Evolutionary conservation across 306 rosid species (phyloP).

Genomic region (Gastrolobium bilobum): DNA sequence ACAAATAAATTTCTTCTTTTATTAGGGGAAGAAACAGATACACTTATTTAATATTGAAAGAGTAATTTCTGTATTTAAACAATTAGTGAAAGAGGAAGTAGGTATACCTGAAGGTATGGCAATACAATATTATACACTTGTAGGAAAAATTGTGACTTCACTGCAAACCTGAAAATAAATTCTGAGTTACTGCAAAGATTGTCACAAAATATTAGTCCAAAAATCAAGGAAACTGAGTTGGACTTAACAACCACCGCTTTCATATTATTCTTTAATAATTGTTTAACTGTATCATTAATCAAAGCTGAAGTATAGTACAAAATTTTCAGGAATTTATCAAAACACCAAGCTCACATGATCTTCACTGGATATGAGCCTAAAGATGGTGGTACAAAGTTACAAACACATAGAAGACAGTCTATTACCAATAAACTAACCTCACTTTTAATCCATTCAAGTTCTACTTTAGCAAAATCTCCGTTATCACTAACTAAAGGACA

Average conservation of each 20-base stretch:
- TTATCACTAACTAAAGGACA: conserved; percentile 21
- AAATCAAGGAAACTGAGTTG: conserved; percentile 16
- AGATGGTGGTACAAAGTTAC: conserved; percentile 1
- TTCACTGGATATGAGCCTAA: conserved; percentile 30
- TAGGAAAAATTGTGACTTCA: conserved; percentile 66
- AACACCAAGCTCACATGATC: conserved; percentile 16
- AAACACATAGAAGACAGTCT: not conserved
- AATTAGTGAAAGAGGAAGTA: conserved; percentile 2
- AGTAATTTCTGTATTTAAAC: conserved; percentile 4
- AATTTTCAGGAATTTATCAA: conserved; percentile 5
- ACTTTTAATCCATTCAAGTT: conserved; percentile 2
- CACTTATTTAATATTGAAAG: not conserved
- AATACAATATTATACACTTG: conserved; percentile 63
- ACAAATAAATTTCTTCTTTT: not conserved
- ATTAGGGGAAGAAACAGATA: not conserved
- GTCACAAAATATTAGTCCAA: conserved; percentile 15
- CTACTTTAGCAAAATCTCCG: conserved; percentile 34
- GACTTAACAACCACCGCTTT: conserved; percentile 19
- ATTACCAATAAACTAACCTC: conserved; percentile 21
- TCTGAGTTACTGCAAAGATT: conserved; percentile 39
- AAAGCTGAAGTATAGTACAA: conserved; percentile 17
- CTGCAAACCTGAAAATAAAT: conserved; percentile 71
- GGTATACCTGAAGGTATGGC: conserved; percentile 85
- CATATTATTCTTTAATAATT: conserved; percentile 21
- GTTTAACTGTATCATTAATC: conserved; percentile 3